Conservation (phyloP, 495 filamentous ascomycete genomes). For the Trichocladium antarcticum region DNA sequence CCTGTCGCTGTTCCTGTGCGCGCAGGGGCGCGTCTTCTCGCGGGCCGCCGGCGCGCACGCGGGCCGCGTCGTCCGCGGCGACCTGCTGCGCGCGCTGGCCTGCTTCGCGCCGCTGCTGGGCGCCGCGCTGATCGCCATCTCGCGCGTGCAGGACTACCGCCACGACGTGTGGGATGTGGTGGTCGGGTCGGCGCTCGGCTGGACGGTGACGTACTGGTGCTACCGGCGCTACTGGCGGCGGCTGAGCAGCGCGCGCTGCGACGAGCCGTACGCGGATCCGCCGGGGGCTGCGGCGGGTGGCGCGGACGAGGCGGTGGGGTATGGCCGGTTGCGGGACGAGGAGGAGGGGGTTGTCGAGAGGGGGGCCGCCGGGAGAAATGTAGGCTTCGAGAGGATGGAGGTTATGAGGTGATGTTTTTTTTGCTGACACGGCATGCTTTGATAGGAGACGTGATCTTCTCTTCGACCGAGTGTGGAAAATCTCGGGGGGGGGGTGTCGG, state of each 20-base stretch:
- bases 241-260: slow-evolving; percentile 36
- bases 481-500: background rate
- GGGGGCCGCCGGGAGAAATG: slow-evolving; percentile 20
- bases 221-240: slow-evolving; percentile 58
- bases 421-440: slow-evolving; percentile 16
- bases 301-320: slow-evolving; percentile 4
- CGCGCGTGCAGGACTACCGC: slow-evolving; percentile 84
- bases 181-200: slow-evolving; percentile 61
- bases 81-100: slow-evolving; percentile 56
- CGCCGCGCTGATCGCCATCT: slow-evolving; percentile 79
- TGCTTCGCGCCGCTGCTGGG: slow-evolving; percentile 61
- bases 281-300: slow-evolving; percentile 7
- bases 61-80: slow-evolving; percentile 32
- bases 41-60: slow-evolving; percentile 39
- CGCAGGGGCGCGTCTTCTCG: slow-evolving; percentile 71
- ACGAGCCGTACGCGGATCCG: slow-evolving; percentile 40
- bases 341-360: slow-evolving; percentile 26
- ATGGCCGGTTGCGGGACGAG: slow-evolving; percentile 26
- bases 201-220: slow-evolving; percentile 64
- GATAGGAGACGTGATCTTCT: background rate
- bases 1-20: slow-evolving; percentile 63
- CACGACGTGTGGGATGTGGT: slow-evolving; percentile 93
- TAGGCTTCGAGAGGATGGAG: slow-evolving; percentile 19
- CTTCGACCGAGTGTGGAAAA: too few species aligned
- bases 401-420: background rate